Evolutionary conservation across 305 asterid genomes (phyloP).

Genomic region (Fraxinus paxiana): DNA sequence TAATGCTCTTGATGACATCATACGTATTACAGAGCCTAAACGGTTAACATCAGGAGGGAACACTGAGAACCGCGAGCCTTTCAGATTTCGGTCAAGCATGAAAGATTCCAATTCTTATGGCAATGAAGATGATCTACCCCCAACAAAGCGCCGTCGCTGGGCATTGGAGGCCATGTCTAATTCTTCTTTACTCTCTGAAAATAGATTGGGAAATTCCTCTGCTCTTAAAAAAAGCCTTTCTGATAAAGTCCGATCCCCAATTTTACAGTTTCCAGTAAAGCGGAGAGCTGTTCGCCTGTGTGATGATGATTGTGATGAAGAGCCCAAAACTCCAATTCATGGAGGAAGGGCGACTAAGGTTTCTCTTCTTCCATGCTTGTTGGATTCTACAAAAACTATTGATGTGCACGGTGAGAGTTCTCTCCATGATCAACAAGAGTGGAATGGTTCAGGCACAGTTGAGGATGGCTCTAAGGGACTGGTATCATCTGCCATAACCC

Average conservation of each 20-base stretch:
- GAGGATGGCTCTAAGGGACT: constrained; percentile 42
- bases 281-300: constrained; percentile 78
- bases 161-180: constrained; percentile 33
- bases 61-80: constrained; percentile 30
- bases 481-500: constrained; percentile 31
- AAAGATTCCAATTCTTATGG: constrained; percentile 42
- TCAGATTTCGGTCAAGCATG: constrained; percentile 30
- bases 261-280: constrained; percentile 43
- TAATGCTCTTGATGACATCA: constrained; percentile 33
- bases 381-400: constrained; percentile 39
- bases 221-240: constrained; percentile 33
- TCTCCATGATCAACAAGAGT: constrained; percentile 25
- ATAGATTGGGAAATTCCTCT: constrained; percentile 35
- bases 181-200: constrained; percentile 27
- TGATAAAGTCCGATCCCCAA: constrained; percentile 39
- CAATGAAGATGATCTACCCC: constrained; percentile 69
- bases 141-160: constrained; percentile 61
- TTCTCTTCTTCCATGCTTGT: constrained; percentile 27
- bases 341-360: constrained; percentile 56
- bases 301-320: constrained; percentile 66
- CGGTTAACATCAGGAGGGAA: constrained; percentile 38
- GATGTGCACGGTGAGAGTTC: constrained; percentile 29
- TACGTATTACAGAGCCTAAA: constrained; percentile 34
- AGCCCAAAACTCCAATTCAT: constrained; percentile 85
- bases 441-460: constrained; percentile 33